Evolutionary conservation across 768 basidiomycete genomes (phyloP).

Genomic region (Macrolepiota dolichaula): DNA sequence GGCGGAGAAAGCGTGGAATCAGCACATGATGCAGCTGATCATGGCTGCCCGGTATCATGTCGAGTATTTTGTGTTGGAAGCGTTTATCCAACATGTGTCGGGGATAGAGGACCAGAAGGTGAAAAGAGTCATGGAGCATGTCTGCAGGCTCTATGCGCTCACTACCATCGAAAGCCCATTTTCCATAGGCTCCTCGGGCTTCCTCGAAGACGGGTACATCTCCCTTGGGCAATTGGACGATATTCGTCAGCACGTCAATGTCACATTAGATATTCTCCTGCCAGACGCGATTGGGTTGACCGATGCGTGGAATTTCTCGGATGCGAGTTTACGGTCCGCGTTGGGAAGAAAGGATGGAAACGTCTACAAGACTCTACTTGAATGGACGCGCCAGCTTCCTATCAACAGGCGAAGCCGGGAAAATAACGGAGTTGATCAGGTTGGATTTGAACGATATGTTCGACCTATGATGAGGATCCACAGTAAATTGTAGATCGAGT

Average conservation of each 20-base stretch:
- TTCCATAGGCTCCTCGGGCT: conserved; percentile 17
- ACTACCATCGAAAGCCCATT: conserved; percentile 21
- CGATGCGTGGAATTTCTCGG: conserved; percentile 24
- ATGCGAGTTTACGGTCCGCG: conserved; percentile 20
- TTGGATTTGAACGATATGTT: conserved; percentile 18
- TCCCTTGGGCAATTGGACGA: conserved; percentile 14
- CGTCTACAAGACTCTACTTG: conserved; percentile 21
- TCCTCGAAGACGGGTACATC: conserved; percentile 21
- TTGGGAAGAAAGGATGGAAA: conserved; percentile 23
- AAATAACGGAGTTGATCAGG: conserved; percentile 16
- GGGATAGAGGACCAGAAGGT: conserved; percentile 5
- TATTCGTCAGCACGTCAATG: conserved; percentile 14
- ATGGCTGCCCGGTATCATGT: conserved; percentile 22
- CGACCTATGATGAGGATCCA: conserved; percentile 1
- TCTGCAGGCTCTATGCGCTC: conserved; percentile 21
- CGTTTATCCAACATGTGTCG: conserved; percentile 16
- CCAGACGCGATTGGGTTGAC: conserved; percentile 22
- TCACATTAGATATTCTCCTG: conserved; percentile 11
- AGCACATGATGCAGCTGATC: conserved; percentile 22
- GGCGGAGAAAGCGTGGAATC: conserved; percentile 21
- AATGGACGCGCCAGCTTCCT: conserved; percentile 23
- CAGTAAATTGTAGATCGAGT: background rate
- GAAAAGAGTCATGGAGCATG: conserved; percentile 13
- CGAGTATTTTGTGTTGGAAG: conserved; percentile 19
- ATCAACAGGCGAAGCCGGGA: conserved; percentile 13